phyloP scores from a whole-genome alignment of 1,284 basidiomycete species.

The Fistulinella staudtii region DNA sequence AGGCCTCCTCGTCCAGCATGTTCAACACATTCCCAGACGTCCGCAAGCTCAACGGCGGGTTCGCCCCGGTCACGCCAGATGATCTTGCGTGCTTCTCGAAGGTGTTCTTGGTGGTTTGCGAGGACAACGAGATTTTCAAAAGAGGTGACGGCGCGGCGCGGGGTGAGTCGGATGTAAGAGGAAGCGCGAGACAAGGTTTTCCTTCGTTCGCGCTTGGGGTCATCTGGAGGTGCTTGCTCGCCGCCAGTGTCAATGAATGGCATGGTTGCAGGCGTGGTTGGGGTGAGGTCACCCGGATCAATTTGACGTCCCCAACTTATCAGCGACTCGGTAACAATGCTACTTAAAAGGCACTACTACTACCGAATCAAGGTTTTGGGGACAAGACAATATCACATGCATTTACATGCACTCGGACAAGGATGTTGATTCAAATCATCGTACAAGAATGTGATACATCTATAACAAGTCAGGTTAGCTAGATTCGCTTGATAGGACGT shows the following conservation, averaged over 20 bases:
- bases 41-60: constrained; percentile 63
- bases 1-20: constrained; percentile 74
- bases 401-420: constrained; percentile 10
- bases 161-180: constrained; percentile 39
- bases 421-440: no score
- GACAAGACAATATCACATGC: neutral
- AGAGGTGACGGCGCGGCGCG: constrained; percentile 59
- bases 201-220: neutral
- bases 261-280: constrained; percentile 8
- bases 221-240: neutral
- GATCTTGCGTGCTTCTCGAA: constrained; percentile 68
- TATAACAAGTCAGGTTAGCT: constrained; percentile 15
- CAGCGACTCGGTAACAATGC: neutral
- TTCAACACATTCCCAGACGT: constrained; percentile 65
- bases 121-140: constrained; percentile 79
- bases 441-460: constrained; percentile 12
- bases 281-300: neutral
- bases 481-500: neutral
- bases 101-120: constrained; percentile 71
- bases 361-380: neutral
- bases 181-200: constrained; percentile 18
- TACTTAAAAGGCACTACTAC: neutral
- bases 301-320: neutral
- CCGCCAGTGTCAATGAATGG: constrained; percentile 1
- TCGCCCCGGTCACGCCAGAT: constrained; percentile 85